Evolutionary conservation across 305 asterid genomes (phyloP).

Genomic region (Salvia sclarea): DNA sequence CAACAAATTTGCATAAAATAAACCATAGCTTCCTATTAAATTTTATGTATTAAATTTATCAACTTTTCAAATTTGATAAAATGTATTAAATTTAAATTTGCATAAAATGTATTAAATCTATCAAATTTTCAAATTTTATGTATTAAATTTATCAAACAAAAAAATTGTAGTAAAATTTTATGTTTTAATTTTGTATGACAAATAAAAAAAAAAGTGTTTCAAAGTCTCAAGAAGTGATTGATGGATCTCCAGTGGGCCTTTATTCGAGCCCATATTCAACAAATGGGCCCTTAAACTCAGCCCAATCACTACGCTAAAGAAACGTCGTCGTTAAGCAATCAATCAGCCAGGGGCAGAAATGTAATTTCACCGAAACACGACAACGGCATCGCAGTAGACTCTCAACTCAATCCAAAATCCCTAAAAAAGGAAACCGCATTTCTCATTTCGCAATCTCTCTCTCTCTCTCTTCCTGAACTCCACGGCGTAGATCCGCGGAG

Average conservation of each 20-base stretch:
- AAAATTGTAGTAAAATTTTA: too few relatives aligned
- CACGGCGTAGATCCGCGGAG: slow-evolving; percentile 81
- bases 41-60: too few relatives aligned
- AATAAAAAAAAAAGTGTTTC: too few relatives aligned
- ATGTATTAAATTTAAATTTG: too few relatives aligned
- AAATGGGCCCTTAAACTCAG: slow-evolving; percentile 13
- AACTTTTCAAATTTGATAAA: too few relatives aligned
- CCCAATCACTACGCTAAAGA: background rate
- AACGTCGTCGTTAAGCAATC: slow-evolving; percentile 11
- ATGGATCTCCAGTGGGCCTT: slow-evolving; percentile 26
- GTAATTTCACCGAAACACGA: slow-evolving; percentile 16
- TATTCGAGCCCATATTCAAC: background rate
- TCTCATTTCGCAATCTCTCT: background rate
- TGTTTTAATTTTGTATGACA: too few relatives aligned
- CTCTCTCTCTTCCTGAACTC: slow-evolving; percentile 47
- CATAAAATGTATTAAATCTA: too few relatives aligned
- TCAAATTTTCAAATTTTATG: too few relatives aligned
- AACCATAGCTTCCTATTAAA: too few relatives aligned
- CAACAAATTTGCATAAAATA: too few relatives aligned
- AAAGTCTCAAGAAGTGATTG: slow-evolving; percentile 2
- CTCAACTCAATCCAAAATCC: slow-evolving; percentile 34
- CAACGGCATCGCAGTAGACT: slow-evolving; percentile 23
- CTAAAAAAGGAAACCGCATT: slow-evolving; percentile 22
- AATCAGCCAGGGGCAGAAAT: slow-evolving; percentile 24
- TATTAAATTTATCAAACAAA: too few relatives aligned